Base-by-base conservation (phyloP, 495 filamentous ascomycete species). In the Penicillium macrosclerotiorum region DNA sequence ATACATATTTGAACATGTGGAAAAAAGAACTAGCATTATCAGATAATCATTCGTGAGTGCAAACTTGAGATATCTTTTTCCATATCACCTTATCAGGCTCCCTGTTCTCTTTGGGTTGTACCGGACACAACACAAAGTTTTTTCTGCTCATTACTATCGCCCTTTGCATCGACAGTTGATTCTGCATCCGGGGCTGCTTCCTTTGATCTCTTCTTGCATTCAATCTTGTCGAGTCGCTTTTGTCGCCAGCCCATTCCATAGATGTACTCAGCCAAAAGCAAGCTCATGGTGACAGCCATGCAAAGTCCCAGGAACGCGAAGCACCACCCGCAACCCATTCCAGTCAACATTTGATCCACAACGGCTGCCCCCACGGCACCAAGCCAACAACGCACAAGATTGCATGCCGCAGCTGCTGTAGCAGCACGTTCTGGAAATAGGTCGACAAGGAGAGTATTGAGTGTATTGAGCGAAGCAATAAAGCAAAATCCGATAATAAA, bases 331-430 rank as follows among this genome's bases (percentile, higher is more conserved):
- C 68, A 52, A 0, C 85, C 85, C 61, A 88, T 79, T 0, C 55
- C 72, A 7, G 74, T 49, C 18, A 81, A 73, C 79, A 88, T 81
- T 2, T 76, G 75, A 23, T 75, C 66, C 32, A 87, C 80, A 2
- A 74, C 67, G 0, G 78, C 83, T 8, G 77, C 80, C 1, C 75
- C 77, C 0, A 67, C 78, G 1, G 84, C 85, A 1, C 84, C 83
- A 3, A 88, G 59, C 33, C 82, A 53, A 51, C 82, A 88, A 12
- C 83, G 60, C 2, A 80, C 74, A 11, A 89, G 60, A 54, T 89
- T 88, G 46, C 81, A 83, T 0, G 82, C 81, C 1, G 85, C 84
- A 0, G 81, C 76, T 0, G 82, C 83, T 0, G 83, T 79, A 0
- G 76, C 77, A 0, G 83, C 74, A 4, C 55, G 69, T 1, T 69